Evolutionary conservation across 2,329 filamentous ascomycete species (phyloP).

Genomic region (Clarireedia paspali): DNA sequence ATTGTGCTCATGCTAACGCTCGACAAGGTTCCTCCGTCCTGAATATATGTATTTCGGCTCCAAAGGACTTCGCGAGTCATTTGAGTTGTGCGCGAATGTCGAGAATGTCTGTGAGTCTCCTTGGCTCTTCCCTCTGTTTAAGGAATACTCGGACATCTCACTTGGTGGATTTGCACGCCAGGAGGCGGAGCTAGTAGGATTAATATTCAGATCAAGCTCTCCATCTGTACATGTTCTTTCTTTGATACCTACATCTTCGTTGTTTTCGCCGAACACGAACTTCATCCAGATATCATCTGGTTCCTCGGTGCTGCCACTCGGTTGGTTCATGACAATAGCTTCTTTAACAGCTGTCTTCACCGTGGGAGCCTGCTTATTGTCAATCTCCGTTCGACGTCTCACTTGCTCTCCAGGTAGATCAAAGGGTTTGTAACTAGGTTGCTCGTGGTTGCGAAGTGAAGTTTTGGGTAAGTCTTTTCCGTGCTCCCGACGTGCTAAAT

Average conservation of each 20-base stretch:
- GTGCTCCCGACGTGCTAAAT: too few species aligned
- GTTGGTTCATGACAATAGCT: too few species aligned
- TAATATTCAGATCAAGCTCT: background rate
- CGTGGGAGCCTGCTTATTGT: too few species aligned
- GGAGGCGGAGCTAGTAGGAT: background rate
- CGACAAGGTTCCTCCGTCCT: background rate
- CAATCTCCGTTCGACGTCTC: too few species aligned
- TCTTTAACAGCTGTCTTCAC: too few species aligned
- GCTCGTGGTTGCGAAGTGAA: too few species aligned
- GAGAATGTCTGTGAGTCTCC: background rate
- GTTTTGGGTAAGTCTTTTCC: too few species aligned
- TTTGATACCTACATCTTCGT: background rate
- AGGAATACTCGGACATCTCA: background rate
- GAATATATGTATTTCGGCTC: background rate
- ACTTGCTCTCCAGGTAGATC: too few species aligned
- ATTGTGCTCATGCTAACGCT: background rate
- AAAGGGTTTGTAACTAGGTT: too few species aligned
- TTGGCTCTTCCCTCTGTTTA: background rate
- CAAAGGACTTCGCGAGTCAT: background rate
- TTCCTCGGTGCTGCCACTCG: background rate
- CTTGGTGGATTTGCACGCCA: background rate
- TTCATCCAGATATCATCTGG: constrained; percentile 8
- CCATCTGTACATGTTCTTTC: background rate
- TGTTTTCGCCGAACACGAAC: constrained; percentile 2
- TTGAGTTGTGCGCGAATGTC: constrained; percentile 1